Evolutionary conservation across 139 green algal species (phyloP), one percentile per base, ranked within the genome.

Genomic region (Asterochloris sp.): DNA sequence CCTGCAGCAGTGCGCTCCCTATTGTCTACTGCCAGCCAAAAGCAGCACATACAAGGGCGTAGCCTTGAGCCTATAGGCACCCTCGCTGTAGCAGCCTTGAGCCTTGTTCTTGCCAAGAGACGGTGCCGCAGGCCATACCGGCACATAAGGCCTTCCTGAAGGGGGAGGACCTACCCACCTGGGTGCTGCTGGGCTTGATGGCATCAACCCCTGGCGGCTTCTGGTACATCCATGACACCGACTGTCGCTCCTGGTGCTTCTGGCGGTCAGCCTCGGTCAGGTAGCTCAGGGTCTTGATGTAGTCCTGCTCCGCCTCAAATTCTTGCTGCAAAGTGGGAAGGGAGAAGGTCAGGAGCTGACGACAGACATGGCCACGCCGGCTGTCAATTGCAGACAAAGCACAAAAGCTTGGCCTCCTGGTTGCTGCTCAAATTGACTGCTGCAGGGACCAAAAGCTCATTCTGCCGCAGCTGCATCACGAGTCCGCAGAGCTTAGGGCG

Each of bases 191-290:
- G 38, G 38, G 38, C 38, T 54, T 54, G 38, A 54, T 54, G 38
- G 90, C 88, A 60, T 96, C 94, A 69, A 93, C 92, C 0, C 94
- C 94, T 0, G 94, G 94, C 2, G 94, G 94, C 85, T 95, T 94
- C 78, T 85, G 83, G 86, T 97, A 86, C 91, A 94, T 92, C 78
- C 91, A 97, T 0, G 83, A 83, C 17, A 95, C 87, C 28, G 86
- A 86, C 83, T 94, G 88, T 28, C 87, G 81, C 24, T 87, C 79
- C 11, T 73, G 69, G 84, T 94, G 90, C 69, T 85, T 87, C 73
- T 90, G 81, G 69, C 92, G 90, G 76, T 94, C 85, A 47, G 88
- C 89, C 12, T 86, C 66, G 74, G 82, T 92, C 62, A 95, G 83
- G 82, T 94, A 89, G 29, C 83, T 90, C 79, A 95, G 76, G 21